Evolutionary conservation across 75 land plant genomes (phyloP), one percentile per base, ranked within the genome.

Genomic region (Chamaecyparis obtusa): DNA sequence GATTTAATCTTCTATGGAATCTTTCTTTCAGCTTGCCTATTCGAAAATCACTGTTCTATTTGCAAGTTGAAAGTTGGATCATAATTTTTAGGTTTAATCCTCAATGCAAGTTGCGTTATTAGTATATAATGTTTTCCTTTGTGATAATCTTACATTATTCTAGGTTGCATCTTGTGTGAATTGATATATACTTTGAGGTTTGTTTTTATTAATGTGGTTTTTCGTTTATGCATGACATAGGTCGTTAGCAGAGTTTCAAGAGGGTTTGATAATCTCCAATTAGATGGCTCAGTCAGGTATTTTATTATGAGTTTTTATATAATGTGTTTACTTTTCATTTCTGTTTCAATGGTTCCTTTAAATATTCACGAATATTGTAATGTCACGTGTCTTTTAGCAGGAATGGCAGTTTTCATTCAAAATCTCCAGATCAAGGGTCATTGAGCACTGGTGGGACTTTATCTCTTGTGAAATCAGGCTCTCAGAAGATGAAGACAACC

Each of bases 401-500:
- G 86, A 91, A 84, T 86, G 90, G 86, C 14, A 87, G 67, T 86
- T 87, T 46, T 5, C 91, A 80, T 84, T 93, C 87, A 86, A 67
- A 56, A 35, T 86, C 92, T 27, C 49, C 83, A 30, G 94, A 91
- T 84, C 90, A 83, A 76, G 77, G 41, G 35, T 35, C 93, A 69
- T 86, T 84, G 86, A 89, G 91, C 32, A 86, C 86, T 76, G 80
- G 90, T 27, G 85, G 87, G n/a, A 81, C 90, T 55, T 90, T 92
- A 89, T 92, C 98, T 32, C 86, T 97, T 79, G 92, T 93, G 49
- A 93, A 93, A 87, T 91, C 97, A 67, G 91, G 92, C 14, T 35
- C 90, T 80, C 95, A 98, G 69, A 92, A 91, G 77, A 86, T 85
- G 33, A 98, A 98, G 87, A 91, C 93, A 15, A 98, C 99, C 15